Evolutionary conservation across 2,329 filamentous ascomycete species (phyloP).

Genomic region (Aspergillus neotritici): DNA sequence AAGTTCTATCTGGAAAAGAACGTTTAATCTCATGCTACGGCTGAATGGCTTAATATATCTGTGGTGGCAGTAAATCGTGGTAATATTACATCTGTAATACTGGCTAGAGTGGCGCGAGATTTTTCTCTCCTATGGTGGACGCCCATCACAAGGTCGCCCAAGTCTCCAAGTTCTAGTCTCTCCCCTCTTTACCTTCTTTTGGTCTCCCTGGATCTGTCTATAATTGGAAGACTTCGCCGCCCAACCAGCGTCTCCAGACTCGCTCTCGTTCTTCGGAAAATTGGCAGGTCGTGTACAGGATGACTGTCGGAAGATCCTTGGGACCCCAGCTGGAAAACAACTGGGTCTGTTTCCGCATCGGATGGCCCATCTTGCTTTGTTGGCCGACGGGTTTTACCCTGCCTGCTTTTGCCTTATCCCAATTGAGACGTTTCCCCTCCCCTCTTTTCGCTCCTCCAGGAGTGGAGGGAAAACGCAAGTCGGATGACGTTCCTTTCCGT

Average conservation of each 20-base stretch:
- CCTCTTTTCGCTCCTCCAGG: background rate
- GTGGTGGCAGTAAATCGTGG: too few relatives aligned
- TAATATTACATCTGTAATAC: too few relatives aligned
- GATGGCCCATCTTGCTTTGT: slow-evolving; percentile 6
- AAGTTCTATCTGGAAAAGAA: too few relatives aligned
- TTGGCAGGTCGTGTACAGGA: slow-evolving; percentile 4
- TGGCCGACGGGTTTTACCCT: background rate
- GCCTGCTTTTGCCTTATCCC: background rate
- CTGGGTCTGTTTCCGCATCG: slow-evolving; percentile 22
- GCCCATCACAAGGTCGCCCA: too few relatives aligned
- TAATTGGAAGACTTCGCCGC: too few relatives aligned
- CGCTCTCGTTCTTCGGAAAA: background rate
- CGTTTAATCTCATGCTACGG: too few relatives aligned
- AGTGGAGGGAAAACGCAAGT: slow-evolving; percentile 5
- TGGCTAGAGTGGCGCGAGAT: too few relatives aligned
- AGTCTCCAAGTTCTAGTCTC: too few relatives aligned
- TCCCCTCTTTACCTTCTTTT: too few relatives aligned
- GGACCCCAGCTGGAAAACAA: slow-evolving; percentile 6
- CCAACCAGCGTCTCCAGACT: background rate
- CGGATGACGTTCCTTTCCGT: slow-evolving; percentile 10
- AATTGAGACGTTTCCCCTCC: background rate
- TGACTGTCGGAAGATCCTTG: slow-evolving; percentile 16
- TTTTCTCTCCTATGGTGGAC: too few relatives aligned
- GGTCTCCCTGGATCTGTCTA: too few relatives aligned
- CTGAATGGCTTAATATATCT: too few relatives aligned